These are phyloP conservation scores for Nakaseomyces nivariensis DNA, from an alignment of 1,139 yeast species.

Conservation along the genomic window DNA sequence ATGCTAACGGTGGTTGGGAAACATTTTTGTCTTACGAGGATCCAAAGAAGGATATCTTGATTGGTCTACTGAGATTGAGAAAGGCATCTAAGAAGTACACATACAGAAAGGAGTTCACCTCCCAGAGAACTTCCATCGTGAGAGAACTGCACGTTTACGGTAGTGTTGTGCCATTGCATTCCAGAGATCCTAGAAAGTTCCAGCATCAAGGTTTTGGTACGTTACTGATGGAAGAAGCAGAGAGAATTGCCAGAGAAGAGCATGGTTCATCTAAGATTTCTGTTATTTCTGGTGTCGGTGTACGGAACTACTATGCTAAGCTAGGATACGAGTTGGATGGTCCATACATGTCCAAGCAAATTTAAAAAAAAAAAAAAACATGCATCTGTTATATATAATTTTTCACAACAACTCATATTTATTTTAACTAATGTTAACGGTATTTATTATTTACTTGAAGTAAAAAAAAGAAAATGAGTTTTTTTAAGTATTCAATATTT, in stretches of 20 bases:
- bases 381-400: too few relatives aligned
- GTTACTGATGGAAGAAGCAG: conserved; percentile 95
- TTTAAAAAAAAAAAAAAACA: conserved; percentile 5
- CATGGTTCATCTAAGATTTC: conserved; percentile 87
- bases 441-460: neutral
- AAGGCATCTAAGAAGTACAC: conserved; percentile 85
- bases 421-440: neutral
- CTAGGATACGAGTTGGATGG: conserved; percentile 91
- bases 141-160: conserved; percentile 97
- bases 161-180: conserved; percentile 91
- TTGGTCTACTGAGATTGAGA: conserved; percentile 81
- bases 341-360: conserved; percentile 79
- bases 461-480: neutral
- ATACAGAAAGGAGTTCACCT: conserved; percentile 76
- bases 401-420: neutral
- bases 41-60: conserved; percentile 90
- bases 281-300: conserved; percentile 97
- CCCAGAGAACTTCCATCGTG: conserved; percentile 83
- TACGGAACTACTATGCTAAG: conserved; percentile 85
- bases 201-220: conserved; percentile 99
- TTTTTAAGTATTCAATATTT: neutral
- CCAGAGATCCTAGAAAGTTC: conserved; percentile 95
- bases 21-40: conserved; percentile 93
- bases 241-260: conserved; percentile 87
- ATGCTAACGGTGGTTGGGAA: conserved; percentile 99